phyloP scores from a whole-genome alignment of 1,284 basidiomycete species.

The Lentinula novae-zelandiae region DNA sequence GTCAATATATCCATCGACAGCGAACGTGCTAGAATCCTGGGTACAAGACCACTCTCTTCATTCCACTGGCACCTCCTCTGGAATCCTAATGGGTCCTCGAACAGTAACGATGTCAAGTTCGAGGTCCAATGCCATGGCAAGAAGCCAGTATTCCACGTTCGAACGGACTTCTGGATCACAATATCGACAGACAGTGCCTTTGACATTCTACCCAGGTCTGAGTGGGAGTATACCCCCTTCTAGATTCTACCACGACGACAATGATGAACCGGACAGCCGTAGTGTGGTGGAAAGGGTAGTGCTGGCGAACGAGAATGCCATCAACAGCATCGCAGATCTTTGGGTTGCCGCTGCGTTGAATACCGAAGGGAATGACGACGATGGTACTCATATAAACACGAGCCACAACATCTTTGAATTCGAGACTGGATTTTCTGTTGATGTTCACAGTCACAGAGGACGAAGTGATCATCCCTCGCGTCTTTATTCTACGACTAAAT shows the following conservation, averaged over 20 bases:
- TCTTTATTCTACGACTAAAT: background rate
- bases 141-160: background rate
- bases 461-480: background rate
- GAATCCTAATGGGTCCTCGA: constrained; percentile 1
- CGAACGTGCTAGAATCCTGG: background rate
- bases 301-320: constrained; percentile 87
- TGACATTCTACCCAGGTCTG: background rate
- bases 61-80: background rate
- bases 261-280: background rate
- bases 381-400: constrained; percentile 28
- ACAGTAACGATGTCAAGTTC: constrained; percentile 1
- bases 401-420: constrained; percentile 32
- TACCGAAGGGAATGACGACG: constrained; percentile 58
- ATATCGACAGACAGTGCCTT: background rate
- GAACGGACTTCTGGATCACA: background rate
- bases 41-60: background rate
- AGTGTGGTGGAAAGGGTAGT: constrained; percentile 87
- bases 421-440: constrained; percentile 31
- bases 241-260: background rate
- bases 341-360: constrained; percentile 94
- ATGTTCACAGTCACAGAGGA: constrained; percentile 20
- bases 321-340: constrained; percentile 84
- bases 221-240: background rate
- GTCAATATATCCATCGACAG: background rate
- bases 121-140: background rate